These are phyloP conservation scores for Populus tremula DNA, from an alignment of 345 rosid genomes.

Conservation along the genomic window DNA sequence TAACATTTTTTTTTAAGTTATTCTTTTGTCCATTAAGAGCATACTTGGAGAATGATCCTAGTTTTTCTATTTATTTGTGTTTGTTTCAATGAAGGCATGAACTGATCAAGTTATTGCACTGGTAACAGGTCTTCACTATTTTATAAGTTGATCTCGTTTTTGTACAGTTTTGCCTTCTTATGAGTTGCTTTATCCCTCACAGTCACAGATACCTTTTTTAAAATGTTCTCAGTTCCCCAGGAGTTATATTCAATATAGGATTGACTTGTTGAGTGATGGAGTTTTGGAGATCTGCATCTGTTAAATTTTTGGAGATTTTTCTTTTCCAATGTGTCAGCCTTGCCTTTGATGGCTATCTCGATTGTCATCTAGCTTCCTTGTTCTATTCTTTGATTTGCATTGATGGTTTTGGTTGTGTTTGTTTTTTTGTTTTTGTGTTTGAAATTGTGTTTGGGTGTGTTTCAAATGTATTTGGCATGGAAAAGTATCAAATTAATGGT, in stretches of 20 bases:
- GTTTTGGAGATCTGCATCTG: neutral
- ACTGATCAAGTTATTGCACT: neutral
- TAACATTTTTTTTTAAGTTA: neutral
- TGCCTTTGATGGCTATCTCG: neutral
- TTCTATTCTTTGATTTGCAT: neutral
- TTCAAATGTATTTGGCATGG: too few species aligned
- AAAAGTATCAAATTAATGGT: too few species aligned
- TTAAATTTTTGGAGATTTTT: neutral
- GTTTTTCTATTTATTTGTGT: neutral
- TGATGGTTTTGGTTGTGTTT: too few species aligned
- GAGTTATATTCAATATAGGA: neutral
- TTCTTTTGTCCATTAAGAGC: neutral
- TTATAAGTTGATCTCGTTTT: neutral
- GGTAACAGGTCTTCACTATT: neutral
- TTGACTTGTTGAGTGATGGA: neutral
- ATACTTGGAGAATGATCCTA: neutral
- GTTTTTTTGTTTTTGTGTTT: too few species aligned
- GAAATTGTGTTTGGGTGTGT: too few species aligned
- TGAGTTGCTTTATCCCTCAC: neutral
- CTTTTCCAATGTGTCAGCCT: neutral
- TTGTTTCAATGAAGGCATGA: neutral
- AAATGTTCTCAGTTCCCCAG: neutral
- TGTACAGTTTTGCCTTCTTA: neutral
- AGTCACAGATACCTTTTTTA: neutral
- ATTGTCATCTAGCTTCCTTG: neutral